phyloP scores from a whole-genome alignment of 495 filamentous ascomycete species.

The Delitschia confertaspora region DNA sequence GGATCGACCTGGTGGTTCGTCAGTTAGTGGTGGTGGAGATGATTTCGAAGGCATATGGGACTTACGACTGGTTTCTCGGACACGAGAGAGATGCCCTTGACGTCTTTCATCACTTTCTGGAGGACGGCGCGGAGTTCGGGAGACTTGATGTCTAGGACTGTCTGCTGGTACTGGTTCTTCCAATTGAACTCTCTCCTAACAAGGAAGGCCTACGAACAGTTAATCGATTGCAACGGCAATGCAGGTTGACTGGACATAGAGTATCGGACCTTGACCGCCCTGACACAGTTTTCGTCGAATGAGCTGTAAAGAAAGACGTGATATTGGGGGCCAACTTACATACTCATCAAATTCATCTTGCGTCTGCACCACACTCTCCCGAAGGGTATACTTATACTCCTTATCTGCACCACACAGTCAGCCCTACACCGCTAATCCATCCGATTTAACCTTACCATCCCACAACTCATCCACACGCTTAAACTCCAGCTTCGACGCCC shows the following conservation, averaged over 20 bases:
- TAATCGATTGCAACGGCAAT: not conserved
- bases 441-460: slow-evolving; percentile 42
- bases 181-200: slow-evolving; percentile 79
- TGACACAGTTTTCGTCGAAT: no score
- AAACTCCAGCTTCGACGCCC: slow-evolving; percentile 61
- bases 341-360: slow-evolving; percentile 76
- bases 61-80: slow-evolving; percentile 60
- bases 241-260: not conserved
- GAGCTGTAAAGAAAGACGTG: not conserved
- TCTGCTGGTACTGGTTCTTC: slow-evolving; percentile 76
- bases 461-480: slow-evolving; percentile 74
- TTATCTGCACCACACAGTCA: no score
- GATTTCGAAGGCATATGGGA: not conserved
- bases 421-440: no score
- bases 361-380: slow-evolving; percentile 66
- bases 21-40: slow-evolving; percentile 26
- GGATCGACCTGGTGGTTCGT: slow-evolving; percentile 47
- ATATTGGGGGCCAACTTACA: slow-evolving; percentile 18
- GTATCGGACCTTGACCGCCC: not conserved
- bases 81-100: slow-evolving; percentile 72
- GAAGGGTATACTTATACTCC: slow-evolving; percentile 78
- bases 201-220: slow-evolving; percentile 58
- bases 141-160: slow-evolving; percentile 79
- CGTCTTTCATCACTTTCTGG: slow-evolving; percentile 65
- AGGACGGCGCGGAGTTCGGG: slow-evolving; percentile 66